Conservation (phyloP, 805 yeast species). For the Grigorovia transvaalensis region DNA sequence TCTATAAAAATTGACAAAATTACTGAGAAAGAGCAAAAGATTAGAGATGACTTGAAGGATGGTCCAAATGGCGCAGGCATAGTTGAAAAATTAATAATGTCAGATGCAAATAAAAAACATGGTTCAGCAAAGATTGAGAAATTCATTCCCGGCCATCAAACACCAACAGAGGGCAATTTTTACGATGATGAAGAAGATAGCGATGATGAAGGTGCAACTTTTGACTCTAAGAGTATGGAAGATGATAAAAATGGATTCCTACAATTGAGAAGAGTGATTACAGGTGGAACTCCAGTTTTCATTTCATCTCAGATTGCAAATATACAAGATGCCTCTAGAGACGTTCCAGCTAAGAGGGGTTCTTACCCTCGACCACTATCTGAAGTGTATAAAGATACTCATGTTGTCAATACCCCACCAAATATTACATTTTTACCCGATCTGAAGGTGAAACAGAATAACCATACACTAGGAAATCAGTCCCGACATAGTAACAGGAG, state of each 20-base stretch:
- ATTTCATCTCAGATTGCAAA: not conserved
- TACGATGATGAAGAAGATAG: not conserved
- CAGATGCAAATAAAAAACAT: too few relatives aligned
- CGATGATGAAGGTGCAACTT: not conserved
- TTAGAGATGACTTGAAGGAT: not conserved
- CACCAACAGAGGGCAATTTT: not conserved
- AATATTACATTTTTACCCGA: conserved; percentile 18
- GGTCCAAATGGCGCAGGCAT: not conserved
- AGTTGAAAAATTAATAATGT: too few relatives aligned
- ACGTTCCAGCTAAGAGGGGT: not conserved
- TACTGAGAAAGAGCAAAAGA: conserved; percentile 8
- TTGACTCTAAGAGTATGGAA: not conserved
- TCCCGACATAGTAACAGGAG: not conserved
- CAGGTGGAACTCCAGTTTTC: conserved; percentile 15
- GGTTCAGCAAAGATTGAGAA: too few relatives aligned
- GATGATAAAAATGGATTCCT: conserved; percentile 9
- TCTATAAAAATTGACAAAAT: conserved; percentile 17
- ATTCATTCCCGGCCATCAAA: not conserved
- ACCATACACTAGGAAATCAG: not conserved
- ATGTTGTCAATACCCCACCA: not conserved
- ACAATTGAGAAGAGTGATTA: conserved; percentile 18
- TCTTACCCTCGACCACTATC: not conserved
- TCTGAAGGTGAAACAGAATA: conserved; percentile 9
- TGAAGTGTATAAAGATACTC: not conserved
- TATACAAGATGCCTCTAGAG: not conserved